These are phyloP conservation scores for Syzygium malaccense DNA, from an alignment of 441 rosid species.

Conservation along the genomic window DNA sequence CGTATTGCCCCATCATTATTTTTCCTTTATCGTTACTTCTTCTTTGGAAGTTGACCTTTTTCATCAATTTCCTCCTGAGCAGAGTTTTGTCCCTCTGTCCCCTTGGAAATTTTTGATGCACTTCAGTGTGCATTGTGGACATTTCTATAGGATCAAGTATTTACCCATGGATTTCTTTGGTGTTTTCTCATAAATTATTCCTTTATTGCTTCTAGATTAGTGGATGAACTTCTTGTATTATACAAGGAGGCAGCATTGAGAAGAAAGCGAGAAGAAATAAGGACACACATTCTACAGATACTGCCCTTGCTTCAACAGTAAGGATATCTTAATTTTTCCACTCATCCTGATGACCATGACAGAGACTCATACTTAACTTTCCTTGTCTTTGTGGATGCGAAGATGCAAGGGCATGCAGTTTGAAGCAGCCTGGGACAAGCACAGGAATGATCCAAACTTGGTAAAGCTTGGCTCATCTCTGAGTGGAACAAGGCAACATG, in stretches of 20 bases:
- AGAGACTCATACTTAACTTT: not conserved
- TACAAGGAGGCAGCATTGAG: conserved; percentile 64
- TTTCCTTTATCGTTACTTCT: not conserved
- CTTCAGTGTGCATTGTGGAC: not conserved
- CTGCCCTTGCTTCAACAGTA: conserved; percentile 60
- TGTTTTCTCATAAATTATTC: not conserved
- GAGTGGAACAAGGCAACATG: conserved; percentile 1
- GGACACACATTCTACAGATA: conserved; percentile 40
- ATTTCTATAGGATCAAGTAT: not conserved
- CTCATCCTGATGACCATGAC: not conserved
- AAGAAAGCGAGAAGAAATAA: conserved; percentile 55
- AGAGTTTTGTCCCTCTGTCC: not conserved
- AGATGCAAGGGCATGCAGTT: conserved; percentile 66
- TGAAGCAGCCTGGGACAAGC: conserved; percentile 53
- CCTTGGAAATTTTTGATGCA: not conserved
- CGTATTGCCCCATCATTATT: not conserved
- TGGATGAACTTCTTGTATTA: conserved; percentile 59
- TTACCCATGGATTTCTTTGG: not conserved
- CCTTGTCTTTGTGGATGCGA: not conserved
- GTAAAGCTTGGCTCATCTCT: conserved; percentile 15
- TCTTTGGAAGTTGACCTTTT: not conserved
- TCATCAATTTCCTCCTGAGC: not conserved
- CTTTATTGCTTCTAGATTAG: conserved; percentile 44
- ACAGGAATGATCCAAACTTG: conserved; percentile 57
- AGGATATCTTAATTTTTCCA: conserved; percentile 3